Base-by-base conservation (phyloP, 352 stramenopile species). In the Globisporangium paddicum region DNA sequence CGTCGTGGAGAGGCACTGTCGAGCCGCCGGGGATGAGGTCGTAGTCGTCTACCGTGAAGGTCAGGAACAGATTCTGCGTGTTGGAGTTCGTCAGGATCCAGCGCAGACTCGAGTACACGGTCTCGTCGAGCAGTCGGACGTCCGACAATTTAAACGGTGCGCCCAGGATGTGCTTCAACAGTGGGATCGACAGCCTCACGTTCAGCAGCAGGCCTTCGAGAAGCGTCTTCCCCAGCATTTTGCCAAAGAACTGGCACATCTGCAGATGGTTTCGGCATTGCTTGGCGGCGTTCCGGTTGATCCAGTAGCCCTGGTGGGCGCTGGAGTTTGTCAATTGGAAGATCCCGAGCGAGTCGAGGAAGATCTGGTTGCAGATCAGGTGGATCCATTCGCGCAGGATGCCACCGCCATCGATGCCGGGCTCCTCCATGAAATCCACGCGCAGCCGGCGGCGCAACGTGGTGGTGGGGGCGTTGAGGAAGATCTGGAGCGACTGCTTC, bases 341-440 rank as follows among this genome's bases (percentile, higher is more conserved):
- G 7, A 91, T 18, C 2, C 76, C 82, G 5, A 64, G 66, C 18
- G 63, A 45, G 18, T 83, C 76, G 0, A 69, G 50, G 57, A 92
- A 88, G 32, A 95, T 30, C 28, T 90, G 68, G 5, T 65, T 73
- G 58, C 73, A 89, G 38, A 96, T 59, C 32, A 97, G 60, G 51
- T 87, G 69, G 41, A 90, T 62, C 86, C 86, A 95, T 52, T 95
- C 86, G 9, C 86, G 78, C 45, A 90, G 66, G 54, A 95, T 86
- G 2, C 82, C 86, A 28, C 83, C 86, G 21, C 79, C 83, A 32
- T 95, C 86, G 4, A 91, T 60, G 18, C 83, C 82, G n/a, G 67
- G 72, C 60, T 95, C 83, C 32, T 89, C 79, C 54, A 89, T 75
- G 63, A 97, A 96, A 48, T 96, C 76, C 30, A 96, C 81, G 2